These are phyloP conservation scores for Sodiomyces alkalinus DNA, from an alignment of 2,329 filamentous ascomycete genomes.

Conservation along the genomic window DNA sequence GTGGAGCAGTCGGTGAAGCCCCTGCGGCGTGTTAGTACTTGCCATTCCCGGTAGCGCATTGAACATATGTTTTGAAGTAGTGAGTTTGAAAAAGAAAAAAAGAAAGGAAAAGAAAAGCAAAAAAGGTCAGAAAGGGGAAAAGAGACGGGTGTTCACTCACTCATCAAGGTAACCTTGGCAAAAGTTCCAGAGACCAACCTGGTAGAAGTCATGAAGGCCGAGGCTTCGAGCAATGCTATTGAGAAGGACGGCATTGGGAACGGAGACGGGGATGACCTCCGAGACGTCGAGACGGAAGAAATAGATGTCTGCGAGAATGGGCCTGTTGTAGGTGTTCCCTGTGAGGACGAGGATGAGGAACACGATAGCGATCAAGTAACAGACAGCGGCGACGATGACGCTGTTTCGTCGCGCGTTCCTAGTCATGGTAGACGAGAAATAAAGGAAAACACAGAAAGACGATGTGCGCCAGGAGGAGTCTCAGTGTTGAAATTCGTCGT, in stretches of 20 bases:
- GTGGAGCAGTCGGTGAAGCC: conserved; percentile 64
- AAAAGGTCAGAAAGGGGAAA: no score
- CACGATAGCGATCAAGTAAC: conserved; percentile 59
- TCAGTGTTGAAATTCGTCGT: no score
- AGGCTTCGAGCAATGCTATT: conserved; percentile 78
- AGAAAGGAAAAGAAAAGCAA: no score
- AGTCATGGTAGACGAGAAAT: conserved; percentile 14
- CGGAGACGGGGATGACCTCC: conserved; percentile 60
- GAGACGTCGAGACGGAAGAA: conserved; percentile 76
- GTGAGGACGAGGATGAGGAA: conserved; percentile 70
- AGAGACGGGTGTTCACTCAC: conserved; percentile 21
- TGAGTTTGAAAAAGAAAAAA: no score
- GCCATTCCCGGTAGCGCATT: background rate
- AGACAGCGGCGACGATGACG: conserved; percentile 47
- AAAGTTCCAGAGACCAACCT: conserved; percentile 81
- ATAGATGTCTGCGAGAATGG: conserved; percentile 54
- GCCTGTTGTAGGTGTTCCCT: conserved; percentile 51
- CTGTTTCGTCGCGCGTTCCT: conserved; percentile 40
- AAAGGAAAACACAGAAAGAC: background rate
- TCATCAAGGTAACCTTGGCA: conserved; percentile 71
- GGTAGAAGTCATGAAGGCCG: conserved; percentile 87
- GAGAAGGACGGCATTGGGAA: conserved; percentile 59
- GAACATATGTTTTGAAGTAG: no score
- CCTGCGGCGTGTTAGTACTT: conserved; percentile 32
- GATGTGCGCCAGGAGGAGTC: background rate